Conservation (phyloP, 2,329 filamentous ascomycete genomes). For the Amylocarpus encephaloides region DNA sequence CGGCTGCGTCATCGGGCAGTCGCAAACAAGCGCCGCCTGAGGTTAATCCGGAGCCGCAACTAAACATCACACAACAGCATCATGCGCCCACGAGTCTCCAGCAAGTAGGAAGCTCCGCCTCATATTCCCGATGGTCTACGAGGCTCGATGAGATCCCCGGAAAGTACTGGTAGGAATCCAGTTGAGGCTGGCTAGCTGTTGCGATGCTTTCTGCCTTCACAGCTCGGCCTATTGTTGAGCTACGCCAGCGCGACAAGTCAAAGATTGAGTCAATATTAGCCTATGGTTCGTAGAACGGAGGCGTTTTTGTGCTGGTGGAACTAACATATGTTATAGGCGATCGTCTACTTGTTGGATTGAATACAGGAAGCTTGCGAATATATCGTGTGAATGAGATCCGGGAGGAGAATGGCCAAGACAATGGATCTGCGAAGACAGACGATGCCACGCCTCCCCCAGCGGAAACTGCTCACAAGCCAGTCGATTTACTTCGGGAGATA, state of each 20-base stretch:
- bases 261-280: slow-evolving; percentile 94
- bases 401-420: slow-evolving; percentile 36
- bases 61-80: slow-evolving; percentile 3
- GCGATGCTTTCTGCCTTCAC: slow-evolving; percentile 97
- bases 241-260: slow-evolving; percentile 90
- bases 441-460: slow-evolving; percentile 24
- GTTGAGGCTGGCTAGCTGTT: slow-evolving; percentile 24
- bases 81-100: slow-evolving; percentile 11
- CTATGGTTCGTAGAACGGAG: slow-evolving; percentile 53
- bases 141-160: slow-evolving; percentile 17
- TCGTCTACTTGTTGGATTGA: slow-evolving; percentile 84
- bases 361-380: slow-evolving; percentile 79
- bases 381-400: slow-evolving; percentile 76
- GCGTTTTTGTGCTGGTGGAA: neutral
- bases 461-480: slow-evolving; percentile 44
- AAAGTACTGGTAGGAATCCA: slow-evolving; percentile 8
- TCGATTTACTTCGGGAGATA: slow-evolving; percentile 82
- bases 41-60: neutral
- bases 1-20: slow-evolving; percentile 6
- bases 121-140: neutral
- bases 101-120: slow-evolving; percentile 7
- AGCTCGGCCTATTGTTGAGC: slow-evolving; percentile 93
- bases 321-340: slow-evolving; percentile 56
- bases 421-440: slow-evolving; percentile 32
- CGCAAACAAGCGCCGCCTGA: slow-evolving; percentile 2